Percentiles rank a stretch among this genome's conserved stretches.
These are phyloP conservation scores for Prunus mume DNA, from an alignment of 306 rosid genomes.

Conservation along the genomic window DNA sequence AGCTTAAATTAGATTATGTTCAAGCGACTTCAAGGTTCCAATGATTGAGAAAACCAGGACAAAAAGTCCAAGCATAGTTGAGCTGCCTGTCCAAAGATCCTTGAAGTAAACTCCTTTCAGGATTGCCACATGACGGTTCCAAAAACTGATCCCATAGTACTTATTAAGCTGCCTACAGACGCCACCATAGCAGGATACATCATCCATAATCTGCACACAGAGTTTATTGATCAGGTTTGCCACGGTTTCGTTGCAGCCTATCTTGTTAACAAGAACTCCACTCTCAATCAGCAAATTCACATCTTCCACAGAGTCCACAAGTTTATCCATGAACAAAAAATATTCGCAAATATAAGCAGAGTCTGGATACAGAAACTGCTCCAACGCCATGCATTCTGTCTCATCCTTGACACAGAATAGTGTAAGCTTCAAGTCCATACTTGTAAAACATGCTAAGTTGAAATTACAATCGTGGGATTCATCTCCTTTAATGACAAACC, in stretches of 20 bases:
- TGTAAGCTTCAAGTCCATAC: constrained; percentile 1
- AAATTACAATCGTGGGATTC: not conserved
- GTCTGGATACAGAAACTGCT: constrained; percentile 47
- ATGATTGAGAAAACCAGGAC: constrained; percentile 21
- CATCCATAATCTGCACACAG: constrained; percentile 31
- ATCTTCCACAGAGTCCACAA: constrained; percentile 42
- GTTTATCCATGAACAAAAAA: constrained; percentile 37
- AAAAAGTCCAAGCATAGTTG: constrained; percentile 52
- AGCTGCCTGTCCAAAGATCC: constrained; percentile 61
- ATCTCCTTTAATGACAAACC: not conserved
- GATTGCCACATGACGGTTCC: constrained; percentile 50
- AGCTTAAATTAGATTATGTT: too few species aligned
- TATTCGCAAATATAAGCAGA: constrained; percentile 45
- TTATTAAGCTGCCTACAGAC: constrained; percentile 17
- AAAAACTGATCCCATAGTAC: constrained; percentile 31
- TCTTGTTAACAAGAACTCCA: constrained; percentile 33
- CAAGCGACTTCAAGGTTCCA: not conserved
- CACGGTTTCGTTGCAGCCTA: constrained; percentile 48
- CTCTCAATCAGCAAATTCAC: constrained; percentile 51
- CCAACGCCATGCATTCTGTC: constrained; percentile 38
- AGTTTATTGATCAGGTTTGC: constrained; percentile 41
- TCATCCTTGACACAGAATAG: not conserved
- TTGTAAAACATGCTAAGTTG: not conserved
- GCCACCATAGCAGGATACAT: constrained; percentile 22
- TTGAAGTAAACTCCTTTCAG: constrained; percentile 47